Base-by-base conservation (phyloP, 768 basidiomycete species). In the Coprinellus aureogranulatus region DNA sequence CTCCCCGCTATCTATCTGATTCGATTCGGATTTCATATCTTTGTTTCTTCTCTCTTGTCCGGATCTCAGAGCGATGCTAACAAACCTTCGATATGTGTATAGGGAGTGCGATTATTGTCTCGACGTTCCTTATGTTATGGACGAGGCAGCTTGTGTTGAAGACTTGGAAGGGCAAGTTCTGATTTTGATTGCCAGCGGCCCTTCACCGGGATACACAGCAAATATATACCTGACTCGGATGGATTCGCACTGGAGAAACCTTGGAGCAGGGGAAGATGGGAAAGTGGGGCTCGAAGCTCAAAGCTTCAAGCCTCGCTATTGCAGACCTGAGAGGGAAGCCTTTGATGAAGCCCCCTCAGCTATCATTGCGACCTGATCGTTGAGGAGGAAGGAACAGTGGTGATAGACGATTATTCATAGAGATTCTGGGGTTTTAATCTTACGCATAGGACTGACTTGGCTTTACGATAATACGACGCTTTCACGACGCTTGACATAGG, bases 91-190 rank as follows among this genome's bases (percentile, higher is more conserved):
- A 27, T 26, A 11, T 20, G 12, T 50, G n/a, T 54, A 28, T 54
- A 64, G 62, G 62, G 26, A 59, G 72, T 26, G 67, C 69, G 39
- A 66, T 82, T 26, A 48, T 83, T 30, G 58, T 79, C 12, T 71
- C 81, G 1, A 75, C 76, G n/a, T 54, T 66, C 23, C 53, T 82
- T 59, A 67, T 83, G 66, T 39, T 77, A 23, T 50, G 72, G 31
- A 70, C 78, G 4, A 71, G 79, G 16, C 63, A 75, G 31, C 60
- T 84, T 30, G 69, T 77, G 31, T 66, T 81, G 18, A 65, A 72
- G 20, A 70, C 65, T 42, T 46, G 78, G 37, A 65, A 63, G 67
- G 78, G 80, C 30, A 81, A 75, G 54, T 77, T 75, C 55, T 81
- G 50, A 59, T 57, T 14, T 14, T 34, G n/a, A 6, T 34, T 34